These are phyloP conservation scores for Carex sylvatica DNA, from an alignment of 202 grass and related monocot species.

Conservation along the genomic window DNA sequence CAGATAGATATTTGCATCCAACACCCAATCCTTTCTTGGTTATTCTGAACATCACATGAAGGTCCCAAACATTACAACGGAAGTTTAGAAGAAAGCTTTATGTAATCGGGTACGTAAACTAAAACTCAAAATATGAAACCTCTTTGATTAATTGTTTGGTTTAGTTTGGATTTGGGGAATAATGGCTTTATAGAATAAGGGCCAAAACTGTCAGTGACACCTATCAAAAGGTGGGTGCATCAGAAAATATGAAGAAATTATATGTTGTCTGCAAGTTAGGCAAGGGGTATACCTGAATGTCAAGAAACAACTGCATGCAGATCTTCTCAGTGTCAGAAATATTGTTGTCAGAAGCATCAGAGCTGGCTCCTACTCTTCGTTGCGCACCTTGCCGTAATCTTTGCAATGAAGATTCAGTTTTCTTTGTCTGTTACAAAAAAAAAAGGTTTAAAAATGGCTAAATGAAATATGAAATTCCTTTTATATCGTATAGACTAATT, in stretches of 20 bases:
- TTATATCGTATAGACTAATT: background rate
- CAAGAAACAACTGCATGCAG: constrained; percentile 99
- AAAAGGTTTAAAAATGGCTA: background rate
- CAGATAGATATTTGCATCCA: too few species aligned
- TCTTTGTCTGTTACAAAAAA: constrained; percentile 60
- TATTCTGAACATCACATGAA: background rate
- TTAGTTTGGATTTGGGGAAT: background rate
- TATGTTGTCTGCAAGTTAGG: background rate
- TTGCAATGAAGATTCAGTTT: constrained; percentile 88
- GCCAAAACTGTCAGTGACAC: background rate
- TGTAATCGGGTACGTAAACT: background rate
- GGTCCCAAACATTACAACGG: background rate
- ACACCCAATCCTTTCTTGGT: background rate
- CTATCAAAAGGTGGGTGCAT: background rate
- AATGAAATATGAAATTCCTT: background rate
- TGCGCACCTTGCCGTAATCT: constrained; percentile 87
- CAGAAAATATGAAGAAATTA: background rate
- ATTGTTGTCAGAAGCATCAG: constrained; percentile 72
- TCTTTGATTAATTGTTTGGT: background rate
- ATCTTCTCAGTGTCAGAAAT: constrained; percentile 99
- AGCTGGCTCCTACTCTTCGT: constrained; percentile 80
- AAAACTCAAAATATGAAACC: background rate
- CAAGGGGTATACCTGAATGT: constrained; percentile 67
- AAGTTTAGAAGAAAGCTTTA: background rate
- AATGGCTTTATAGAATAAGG: background rate